Evolutionary conservation across 805 yeast genomes (phyloP).

Genomic region (Nakazawaea wyomingensis): DNA sequence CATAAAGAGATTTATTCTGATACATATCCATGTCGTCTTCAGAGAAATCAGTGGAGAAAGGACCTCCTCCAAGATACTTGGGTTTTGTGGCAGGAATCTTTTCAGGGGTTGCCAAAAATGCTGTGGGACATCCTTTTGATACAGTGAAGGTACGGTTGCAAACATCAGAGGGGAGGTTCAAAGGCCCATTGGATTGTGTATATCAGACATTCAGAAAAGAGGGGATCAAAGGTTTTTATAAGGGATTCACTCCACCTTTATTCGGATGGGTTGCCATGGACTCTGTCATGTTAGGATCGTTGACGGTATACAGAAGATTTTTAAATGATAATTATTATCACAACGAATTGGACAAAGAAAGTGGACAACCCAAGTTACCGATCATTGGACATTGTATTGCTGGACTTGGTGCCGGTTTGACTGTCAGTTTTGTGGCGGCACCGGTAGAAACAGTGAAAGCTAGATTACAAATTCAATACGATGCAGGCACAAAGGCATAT

Average conservation of each 20-base stretch:
- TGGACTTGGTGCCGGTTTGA: constrained; percentile 81
- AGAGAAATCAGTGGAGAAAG: constrained; percentile 13
- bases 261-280: constrained; percentile 95
- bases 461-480: constrained; percentile 84
- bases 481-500: constrained; percentile 60
- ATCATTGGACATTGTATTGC: constrained; percentile 71
- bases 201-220: constrained; percentile 65
- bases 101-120: constrained; percentile 81
- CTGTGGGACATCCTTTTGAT: constrained; percentile 92
- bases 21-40: background rate
- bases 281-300: constrained; percentile 81
- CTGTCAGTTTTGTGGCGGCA: constrained; percentile 93
- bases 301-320: constrained; percentile 69
- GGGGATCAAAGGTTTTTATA: constrained; percentile 74
- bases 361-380: constrained; percentile 45
- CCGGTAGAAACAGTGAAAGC: constrained; percentile 91
- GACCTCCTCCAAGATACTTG: constrained; percentile 46
- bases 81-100: constrained; percentile 89
- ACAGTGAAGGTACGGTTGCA: constrained; percentile 85
- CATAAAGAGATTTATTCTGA: too few relatives aligned
- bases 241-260: constrained; percentile 90
- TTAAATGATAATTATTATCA: constrained; percentile 61
- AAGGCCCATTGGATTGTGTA: constrained; percentile 80
- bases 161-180: constrained; percentile 66
- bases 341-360: constrained; percentile 33